Conservation (phyloP, 2,329 filamentous ascomycete genomes). For the Endoconidiophora laricicola region DNA sequence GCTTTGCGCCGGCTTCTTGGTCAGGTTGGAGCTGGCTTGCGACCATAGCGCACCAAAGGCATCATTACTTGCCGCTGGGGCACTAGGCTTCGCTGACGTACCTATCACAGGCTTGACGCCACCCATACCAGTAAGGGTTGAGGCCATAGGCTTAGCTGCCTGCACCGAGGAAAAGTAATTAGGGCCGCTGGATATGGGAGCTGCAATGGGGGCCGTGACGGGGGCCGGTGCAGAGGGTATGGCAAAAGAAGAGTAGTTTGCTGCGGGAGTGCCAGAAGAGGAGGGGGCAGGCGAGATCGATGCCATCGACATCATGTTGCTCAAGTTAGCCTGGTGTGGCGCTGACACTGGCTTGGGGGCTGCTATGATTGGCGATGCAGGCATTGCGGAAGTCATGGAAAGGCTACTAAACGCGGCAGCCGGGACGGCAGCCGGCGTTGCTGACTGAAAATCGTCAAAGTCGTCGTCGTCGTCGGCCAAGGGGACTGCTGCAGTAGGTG, state of each 20-base stretch:
- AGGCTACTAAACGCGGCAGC: conserved; percentile 22
- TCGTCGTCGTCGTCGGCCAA: conserved; percentile 52
- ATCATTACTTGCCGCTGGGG: conserved; percentile 47
- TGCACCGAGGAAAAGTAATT: conserved; percentile 89
- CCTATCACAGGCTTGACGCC: conserved; percentile 32
- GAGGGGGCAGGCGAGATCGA: conserved; percentile 62
- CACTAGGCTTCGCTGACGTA: conserved; percentile 29
- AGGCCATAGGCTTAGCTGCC: conserved; percentile 16
- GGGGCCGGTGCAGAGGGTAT: conserved; percentile 23
- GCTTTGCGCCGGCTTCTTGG: conserved; percentile 48
- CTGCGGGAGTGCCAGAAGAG: conserved; percentile 34
- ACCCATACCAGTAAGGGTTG: conserved; percentile 25
- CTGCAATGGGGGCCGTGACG: conserved; percentile 15
- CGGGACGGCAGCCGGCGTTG: conserved; percentile 38
- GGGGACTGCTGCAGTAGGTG: conserved; percentile 2
- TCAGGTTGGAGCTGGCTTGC: conserved; percentile 54
- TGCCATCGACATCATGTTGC: conserved; percentile 61
- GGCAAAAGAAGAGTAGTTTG: conserved; percentile 49
- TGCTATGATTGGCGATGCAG: conserved; percentile 37
- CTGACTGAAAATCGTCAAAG: conserved; percentile 95
- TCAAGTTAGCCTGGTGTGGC: conserved; percentile 63
- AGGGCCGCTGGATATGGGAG: conserved; percentile 60
- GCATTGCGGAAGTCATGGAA: conserved; percentile 31
- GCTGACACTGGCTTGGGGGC: conserved; percentile 71
- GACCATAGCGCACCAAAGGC: conserved; percentile 83